Base-by-base conservation (phyloP, 176 grass and related monocot genomes). In the Oryza glaberrima region DNA sequence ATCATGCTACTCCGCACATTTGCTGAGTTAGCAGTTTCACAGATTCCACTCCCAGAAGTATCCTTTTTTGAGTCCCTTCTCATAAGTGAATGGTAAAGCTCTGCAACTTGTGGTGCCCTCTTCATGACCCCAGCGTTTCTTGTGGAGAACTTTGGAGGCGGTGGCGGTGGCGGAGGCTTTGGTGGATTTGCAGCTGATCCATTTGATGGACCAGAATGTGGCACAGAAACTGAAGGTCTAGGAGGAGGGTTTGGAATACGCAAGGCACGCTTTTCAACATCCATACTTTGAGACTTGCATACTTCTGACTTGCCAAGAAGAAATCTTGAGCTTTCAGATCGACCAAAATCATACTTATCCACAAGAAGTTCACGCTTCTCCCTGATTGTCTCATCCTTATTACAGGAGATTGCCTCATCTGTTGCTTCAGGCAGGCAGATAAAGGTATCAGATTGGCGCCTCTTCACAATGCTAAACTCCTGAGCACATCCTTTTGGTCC, bases 71-170 rank as follows among this genome's bases (percentile, higher is more conserved):
- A 91, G 84, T 99, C 96, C 82, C 96, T 96, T 80, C 85, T 96
- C 96, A 99, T 96, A 68, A 99, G 91, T 49, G 96, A 99, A 94
- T 99, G 96, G 81, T 99, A 99, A 65, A 99, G 81, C 66, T 99
- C 96, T 79, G 96, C 96, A 4, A 99, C 96, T 75, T 99, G 96
- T 11, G 96, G 96, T 56, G 93, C 96, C 80, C 96, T 90, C 87
- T 96, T 94, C 96, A 99, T 94, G 69, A 96, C 70, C 45, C 96
- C 96, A 20, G 54, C 88, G 74, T 82, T 88, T 77, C 76, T 92
- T 52, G 82, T 82, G 36, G 91, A 89, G 84, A 95, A 91, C 71
- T 96, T 96, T 1, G 90, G 94, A 32, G 85, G 93, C 28, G 96
- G 91, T 0, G 96, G 96, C 0, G 96, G 96, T 0, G 96, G 96